Conservation (phyloP, 305 asterid species). For the Vinca major region DNA sequence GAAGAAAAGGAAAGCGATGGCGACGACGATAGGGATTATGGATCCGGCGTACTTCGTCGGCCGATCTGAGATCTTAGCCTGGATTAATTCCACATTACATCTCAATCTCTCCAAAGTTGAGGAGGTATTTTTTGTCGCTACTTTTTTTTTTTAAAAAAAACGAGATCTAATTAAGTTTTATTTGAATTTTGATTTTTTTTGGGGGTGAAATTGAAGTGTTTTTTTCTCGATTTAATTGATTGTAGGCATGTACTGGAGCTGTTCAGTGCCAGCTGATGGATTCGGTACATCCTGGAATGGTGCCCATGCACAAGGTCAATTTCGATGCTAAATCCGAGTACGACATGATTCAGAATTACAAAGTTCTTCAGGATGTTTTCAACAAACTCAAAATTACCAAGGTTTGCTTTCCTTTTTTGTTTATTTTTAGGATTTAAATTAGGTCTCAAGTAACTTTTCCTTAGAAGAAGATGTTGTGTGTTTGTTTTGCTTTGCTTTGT, state of each 20-base stretch:
- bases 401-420: constrained; percentile 30
- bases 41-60: constrained; percentile 89
- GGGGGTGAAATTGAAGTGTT: neutral
- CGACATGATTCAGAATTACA: constrained; percentile 89
- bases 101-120: constrained; percentile 85
- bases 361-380: constrained; percentile 90
- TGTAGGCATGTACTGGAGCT: constrained; percentile 78
- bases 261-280: constrained; percentile 96
- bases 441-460: neutral
- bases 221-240: neutral
- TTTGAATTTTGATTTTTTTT: neutral
- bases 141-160: neutral
- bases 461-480: neutral
- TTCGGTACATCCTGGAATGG: constrained; percentile 72
- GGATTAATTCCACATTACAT: constrained; percentile 81
- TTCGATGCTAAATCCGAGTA: constrained; percentile 84
- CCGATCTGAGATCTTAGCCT: constrained; percentile 73
- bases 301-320: constrained; percentile 92
- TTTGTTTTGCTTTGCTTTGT: neutral
- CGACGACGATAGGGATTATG: constrained; percentile 81
- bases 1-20: constrained; percentile 29
- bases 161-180: neutral
- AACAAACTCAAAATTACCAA: constrained; percentile 78
- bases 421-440: constrained; percentile 1
- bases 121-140: constrained; percentile 40